phyloP scores from a whole-genome alignment of 2,329 filamentous ascomycete genomes.

The Stachybotrys elegans region DNA sequence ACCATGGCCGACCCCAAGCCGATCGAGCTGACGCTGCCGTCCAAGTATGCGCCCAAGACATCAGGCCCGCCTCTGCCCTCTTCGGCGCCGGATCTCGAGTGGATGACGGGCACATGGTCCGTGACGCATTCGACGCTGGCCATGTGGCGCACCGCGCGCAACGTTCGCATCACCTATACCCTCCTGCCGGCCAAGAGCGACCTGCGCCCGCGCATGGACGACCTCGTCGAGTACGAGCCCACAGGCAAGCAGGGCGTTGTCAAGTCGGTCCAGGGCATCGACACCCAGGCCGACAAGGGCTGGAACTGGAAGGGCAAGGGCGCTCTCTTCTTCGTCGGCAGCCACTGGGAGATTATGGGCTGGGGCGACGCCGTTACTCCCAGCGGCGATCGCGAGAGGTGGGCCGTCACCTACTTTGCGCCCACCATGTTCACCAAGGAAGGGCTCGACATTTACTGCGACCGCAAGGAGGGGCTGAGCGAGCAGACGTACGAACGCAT shows the following conservation, averaged over 20 bases:
- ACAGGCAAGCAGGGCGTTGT: slow-evolving; percentile 40
- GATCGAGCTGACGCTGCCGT: slow-evolving; percentile 32
- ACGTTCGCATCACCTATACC: slow-evolving; percentile 75
- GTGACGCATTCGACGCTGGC: slow-evolving; percentile 71
- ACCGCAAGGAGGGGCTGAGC: slow-evolving; percentile 55
- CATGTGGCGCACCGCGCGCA: slow-evolving; percentile 77
- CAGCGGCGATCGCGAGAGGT: slow-evolving; percentile 46
- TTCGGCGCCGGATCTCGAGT: slow-evolving; percentile 47
- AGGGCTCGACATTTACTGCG: slow-evolving; percentile 73
- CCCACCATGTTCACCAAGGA: slow-evolving; percentile 79
- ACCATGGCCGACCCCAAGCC: slow-evolving; percentile 11
- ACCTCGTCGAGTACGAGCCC: slow-evolving; percentile 66
- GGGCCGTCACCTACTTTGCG: slow-evolving; percentile 81
- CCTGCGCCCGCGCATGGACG: slow-evolving; percentile 53
- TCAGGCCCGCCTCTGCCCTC: slow-evolving; percentile 17
- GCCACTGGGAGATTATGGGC: slow-evolving; percentile 77
- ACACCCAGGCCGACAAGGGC: slow-evolving; percentile 40
- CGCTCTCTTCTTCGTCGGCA: slow-evolving; percentile 64
- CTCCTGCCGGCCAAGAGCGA: slow-evolving; percentile 37
- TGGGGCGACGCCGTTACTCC: slow-evolving; percentile 54
- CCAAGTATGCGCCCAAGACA: slow-evolving; percentile 37
- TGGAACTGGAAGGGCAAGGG: slow-evolving; percentile 80
- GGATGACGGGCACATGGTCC: slow-evolving; percentile 63
- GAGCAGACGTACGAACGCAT: slow-evolving; percentile 53
- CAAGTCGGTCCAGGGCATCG: slow-evolving; percentile 61